Conservation (phyloP, 2,329 filamentous ascomycete genomes). For the Fusarium austroafricanum region DNA sequence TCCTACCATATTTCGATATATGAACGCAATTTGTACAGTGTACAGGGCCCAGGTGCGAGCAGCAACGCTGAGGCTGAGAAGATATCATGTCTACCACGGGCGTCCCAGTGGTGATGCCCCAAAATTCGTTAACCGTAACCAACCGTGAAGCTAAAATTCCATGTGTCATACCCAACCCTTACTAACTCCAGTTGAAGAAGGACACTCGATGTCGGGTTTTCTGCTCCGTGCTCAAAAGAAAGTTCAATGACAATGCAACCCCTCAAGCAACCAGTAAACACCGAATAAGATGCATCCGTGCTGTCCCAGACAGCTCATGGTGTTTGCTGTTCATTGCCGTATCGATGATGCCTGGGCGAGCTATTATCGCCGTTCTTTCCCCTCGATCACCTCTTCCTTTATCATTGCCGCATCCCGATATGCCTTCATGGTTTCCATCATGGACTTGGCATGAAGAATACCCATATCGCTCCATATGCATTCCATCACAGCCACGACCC, state of each 20-base stretch:
- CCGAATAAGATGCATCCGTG: slow-evolving; percentile 24
- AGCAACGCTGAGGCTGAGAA: not conserved
- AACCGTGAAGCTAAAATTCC: not conserved
- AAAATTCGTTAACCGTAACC: slow-evolving; percentile 1
- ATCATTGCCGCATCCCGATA: slow-evolving; percentile 33
- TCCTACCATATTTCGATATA: not conserved
- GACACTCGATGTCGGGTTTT: slow-evolving; percentile 5
- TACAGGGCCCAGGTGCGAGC: not conserved
- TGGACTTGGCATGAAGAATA: slow-evolving; percentile 60
- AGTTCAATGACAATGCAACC: slow-evolving; percentile 8
- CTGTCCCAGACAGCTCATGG: not conserved
- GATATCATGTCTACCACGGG: not conserved
- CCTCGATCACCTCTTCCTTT: slow-evolving; percentile 22
- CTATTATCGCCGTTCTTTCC: not conserved
- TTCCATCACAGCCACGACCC: slow-evolving; percentile 59
- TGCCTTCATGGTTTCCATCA: slow-evolving; percentile 57
- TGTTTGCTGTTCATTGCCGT: not conserved
- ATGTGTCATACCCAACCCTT: not conserved
- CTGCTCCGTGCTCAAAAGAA: not conserved
- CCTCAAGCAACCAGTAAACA: not conserved
- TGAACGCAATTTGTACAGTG: not conserved
- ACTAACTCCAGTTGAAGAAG: slow-evolving; percentile 11
- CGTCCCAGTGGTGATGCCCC: not conserved
- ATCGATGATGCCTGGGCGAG: not conserved
- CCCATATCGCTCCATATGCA: slow-evolving; percentile 64